phyloP scores from a whole-genome alignment of 768 basidiomycete genomes.

The Psilocybe azurescens region DNA sequence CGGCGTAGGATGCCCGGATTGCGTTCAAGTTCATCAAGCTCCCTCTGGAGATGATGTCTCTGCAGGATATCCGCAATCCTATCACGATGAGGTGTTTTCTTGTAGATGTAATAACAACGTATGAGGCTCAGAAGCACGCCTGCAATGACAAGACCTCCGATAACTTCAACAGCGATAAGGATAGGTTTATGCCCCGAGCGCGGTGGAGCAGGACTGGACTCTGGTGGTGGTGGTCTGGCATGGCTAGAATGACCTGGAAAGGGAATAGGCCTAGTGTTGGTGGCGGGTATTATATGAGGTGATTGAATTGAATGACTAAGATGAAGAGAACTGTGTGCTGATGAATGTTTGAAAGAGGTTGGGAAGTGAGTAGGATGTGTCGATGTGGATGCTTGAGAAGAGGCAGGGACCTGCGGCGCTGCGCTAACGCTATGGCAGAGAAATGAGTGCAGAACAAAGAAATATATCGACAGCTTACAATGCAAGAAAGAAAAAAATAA shows the following conservation, averaged over 20 bases:
- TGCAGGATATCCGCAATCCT: slow-evolving; percentile 46
- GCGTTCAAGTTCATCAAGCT: slow-evolving; percentile 53
- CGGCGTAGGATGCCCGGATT: slow-evolving; percentile 35
- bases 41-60: slow-evolving; percentile 52
- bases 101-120: slow-evolving; percentile 50
- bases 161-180: slow-evolving; percentile 48
- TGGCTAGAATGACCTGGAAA: slow-evolving; percentile 9
- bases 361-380: slow-evolving; percentile 5
- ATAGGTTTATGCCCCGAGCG: slow-evolving; percentile 36
- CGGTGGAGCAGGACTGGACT: slow-evolving; percentile 13
- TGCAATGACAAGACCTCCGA: slow-evolving; percentile 46
- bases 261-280: neutral
- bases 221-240: slow-evolving; percentile 14
- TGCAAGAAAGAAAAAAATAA: slow-evolving; percentile 18
- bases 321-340: slow-evolving; percentile 1
- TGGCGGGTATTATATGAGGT: neutral
- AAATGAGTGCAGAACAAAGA: slow-evolving; percentile 10
- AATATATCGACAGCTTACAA: slow-evolving; percentile 12
- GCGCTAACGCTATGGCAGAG: slow-evolving; percentile 1
- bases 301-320: neutral
- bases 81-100: slow-evolving; percentile 49
- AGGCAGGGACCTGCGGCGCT: neutral
- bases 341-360: slow-evolving; percentile 3
- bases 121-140: slow-evolving; percentile 38
- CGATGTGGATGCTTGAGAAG: slow-evolving; percentile 4